phyloP scores from a whole-genome alignment of 208 protist species.

The Leishmania amazonensis region DNA sequence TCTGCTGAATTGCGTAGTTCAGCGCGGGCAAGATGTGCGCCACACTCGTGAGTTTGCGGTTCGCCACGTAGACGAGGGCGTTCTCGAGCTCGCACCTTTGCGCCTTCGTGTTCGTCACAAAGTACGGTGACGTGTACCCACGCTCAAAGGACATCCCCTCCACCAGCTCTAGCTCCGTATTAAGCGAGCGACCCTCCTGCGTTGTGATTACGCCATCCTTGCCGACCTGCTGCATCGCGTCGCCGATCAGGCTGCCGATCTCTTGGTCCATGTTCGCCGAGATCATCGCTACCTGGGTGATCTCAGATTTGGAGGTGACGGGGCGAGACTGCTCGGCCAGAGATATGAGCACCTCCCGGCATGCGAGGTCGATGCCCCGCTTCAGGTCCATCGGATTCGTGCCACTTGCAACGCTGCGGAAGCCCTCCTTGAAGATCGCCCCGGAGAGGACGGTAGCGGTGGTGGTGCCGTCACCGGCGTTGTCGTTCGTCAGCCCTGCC shows the following conservation, averaged over 20 bases:
- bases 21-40: constrained; percentile 80
- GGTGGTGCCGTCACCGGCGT: constrained; percentile 99
- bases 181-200: constrained; percentile 98
- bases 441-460: constrained; percentile 98
- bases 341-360: constrained; percentile 91
- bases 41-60: constrained; percentile 83
- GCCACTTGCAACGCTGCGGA: constrained; percentile 97
- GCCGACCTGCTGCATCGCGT: constrained; percentile 99
- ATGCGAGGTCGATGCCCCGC: constrained; percentile 98
- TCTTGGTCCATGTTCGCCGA: constrained; percentile 99
- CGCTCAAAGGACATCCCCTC: constrained; percentile 99
- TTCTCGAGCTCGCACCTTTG: constrained; percentile 98
- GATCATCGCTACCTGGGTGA: constrained; percentile 99
- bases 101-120: constrained; percentile 98
- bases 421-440: constrained; percentile 98
- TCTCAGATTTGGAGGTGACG: constrained; percentile 98
- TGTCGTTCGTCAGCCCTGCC: constrained; percentile 98
- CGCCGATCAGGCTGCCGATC: constrained; percentile 99
- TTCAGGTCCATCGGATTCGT: constrained; percentile 99
- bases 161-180: constrained; percentile 98
- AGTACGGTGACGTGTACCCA: constrained; percentile 99
- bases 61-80: constrained; percentile 94
- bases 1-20: constrained; percentile 87
- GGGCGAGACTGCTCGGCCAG: constrained; percentile 95
- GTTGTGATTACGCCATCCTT: constrained; percentile 99